Percentiles rank a stretch among this genome's conserved stretches.
Evolutionary conservation across 257 asterid species (phyloP).

Genomic region (Oldenlandia corymbosa): DNA sequence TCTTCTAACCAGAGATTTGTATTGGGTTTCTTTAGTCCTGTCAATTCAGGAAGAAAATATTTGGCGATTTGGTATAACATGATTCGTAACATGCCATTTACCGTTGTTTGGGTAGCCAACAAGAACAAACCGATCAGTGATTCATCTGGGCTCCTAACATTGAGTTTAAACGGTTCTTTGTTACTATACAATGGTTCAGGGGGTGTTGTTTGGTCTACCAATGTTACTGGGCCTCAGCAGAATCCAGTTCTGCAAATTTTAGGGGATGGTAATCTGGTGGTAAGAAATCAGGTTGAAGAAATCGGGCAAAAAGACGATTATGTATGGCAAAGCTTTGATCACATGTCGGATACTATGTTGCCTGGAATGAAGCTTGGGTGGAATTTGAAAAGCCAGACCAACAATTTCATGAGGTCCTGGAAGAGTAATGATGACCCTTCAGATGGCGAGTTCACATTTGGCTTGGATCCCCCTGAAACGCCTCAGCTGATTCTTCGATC

Average conservation of each 20-base stretch:
- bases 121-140: constrained; percentile 13
- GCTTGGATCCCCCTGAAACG: constrained; percentile 22
- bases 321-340: constrained; percentile 44
- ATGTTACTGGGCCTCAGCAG: not conserved
- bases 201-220: constrained; percentile 16
- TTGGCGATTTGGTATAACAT: constrained; percentile 39
- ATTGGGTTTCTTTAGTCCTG: constrained; percentile 25
- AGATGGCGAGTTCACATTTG: constrained; percentile 29
- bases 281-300: not conserved
- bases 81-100: constrained; percentile 20
- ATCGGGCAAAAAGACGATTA: constrained; percentile 8
- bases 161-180: constrained; percentile 13
- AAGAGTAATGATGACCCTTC: constrained; percentile 27
- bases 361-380: constrained; percentile 56
- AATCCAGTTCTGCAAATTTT: constrained; percentile 15
- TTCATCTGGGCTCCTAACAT: constrained; percentile 5
- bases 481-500: constrained; percentile 30
- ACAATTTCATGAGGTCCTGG: constrained; percentile 40
- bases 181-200: not conserved
- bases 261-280: constrained; percentile 18
- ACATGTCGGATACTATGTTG: constrained; percentile 36
- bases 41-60: constrained; percentile 20
- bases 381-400: constrained; percentile 20
- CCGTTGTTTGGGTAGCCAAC: constrained; percentile 37
- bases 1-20: constrained; percentile 26